phyloP scores from a whole-genome alignment of 2,329 filamentous ascomycete genomes.

The Diaporthe eres region DNA sequence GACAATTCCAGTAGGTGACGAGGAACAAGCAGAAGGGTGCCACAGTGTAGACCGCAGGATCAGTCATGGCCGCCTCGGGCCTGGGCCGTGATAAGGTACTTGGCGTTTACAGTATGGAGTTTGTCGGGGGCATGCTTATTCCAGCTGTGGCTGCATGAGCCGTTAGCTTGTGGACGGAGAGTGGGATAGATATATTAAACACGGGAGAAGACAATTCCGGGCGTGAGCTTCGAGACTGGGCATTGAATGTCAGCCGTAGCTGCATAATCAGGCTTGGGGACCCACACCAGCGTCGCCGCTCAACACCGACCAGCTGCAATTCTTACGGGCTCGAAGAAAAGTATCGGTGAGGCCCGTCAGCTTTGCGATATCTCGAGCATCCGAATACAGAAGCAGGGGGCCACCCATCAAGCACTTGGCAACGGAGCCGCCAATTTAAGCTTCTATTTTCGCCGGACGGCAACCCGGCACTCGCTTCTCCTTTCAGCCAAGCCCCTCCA shows the following conservation, averaged over 20 bases:
- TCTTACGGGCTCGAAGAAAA: neutral
- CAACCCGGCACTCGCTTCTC: neutral
- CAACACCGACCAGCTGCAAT: neutral
- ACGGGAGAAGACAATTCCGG: neutral
- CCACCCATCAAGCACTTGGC: neutral
- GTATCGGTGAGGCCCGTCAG: conserved; percentile 14
- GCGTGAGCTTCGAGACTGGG: no score
- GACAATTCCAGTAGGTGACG: neutral
- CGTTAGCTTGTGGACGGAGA: neutral
- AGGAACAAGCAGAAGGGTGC: neutral
- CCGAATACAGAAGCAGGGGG: neutral
- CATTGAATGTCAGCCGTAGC: neutral
- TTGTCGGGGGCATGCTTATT: neutral
- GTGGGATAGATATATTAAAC: no score
- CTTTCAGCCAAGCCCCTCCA: conserved; percentile 4
- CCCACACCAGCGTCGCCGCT: neutral
- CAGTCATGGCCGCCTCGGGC: neutral
- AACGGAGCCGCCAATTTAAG: conserved; percentile 18
- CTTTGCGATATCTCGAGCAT: neutral
- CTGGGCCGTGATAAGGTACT: conserved; percentile 1
- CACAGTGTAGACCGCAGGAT: neutral
- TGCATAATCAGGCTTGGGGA: neutral
- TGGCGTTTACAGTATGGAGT: neutral
- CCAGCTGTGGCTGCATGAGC: neutral
- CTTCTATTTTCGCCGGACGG: conserved; percentile 4